Base-by-base conservation (phyloP, 148 eudicot species). In the Hydrangea macrophylla region DNA sequence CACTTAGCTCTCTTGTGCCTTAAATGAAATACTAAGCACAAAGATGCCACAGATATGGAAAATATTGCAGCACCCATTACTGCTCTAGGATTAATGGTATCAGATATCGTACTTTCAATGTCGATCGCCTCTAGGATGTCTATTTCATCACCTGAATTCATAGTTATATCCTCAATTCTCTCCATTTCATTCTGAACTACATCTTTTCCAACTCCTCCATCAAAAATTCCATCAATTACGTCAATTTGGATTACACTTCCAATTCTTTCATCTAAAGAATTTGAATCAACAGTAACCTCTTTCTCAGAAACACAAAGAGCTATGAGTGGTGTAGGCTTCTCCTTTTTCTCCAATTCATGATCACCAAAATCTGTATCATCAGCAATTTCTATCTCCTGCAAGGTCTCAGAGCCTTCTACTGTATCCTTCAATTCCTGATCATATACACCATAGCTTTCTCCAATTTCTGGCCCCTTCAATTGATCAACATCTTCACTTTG, bases 1-100 rank as follows among this genome's bases (percentile, higher is more conserved):
- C 71, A 67, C 69, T 53, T 56, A 2, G 67, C 13, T 64, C 55
- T 74, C 65, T 28, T 72, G 54, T 67, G 56, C 73, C 64, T 75
- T 12, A 67, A 50, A 55, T 31, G 73, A 39, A 62, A 76, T 58
- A 32, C 51, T 33, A 77, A n/a, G 15, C 69, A 65, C 23, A 66
- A 54, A 24, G 44, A 50, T 60, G 67, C 28, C 9, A 64, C 11
- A 10, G 12, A 24, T 31, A 55, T 25, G 58, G 26, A 26, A 25
- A 23, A 22, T 39, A 51, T 28, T 5, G 42, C 42, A 54, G 66
- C 18, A 27, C 65, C 75, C 36, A 62, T 6, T 3, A 60, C 31
- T 9, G 62, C 58, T 59, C 42, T 2, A 65, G 58, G 32, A 50
- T 30, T 31, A n/a, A 3, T 24, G 32, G 39, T 17, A 15, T 48